Evolutionary conservation across 2,329 filamentous ascomycete genomes (phyloP).

Genomic region (Rhinocladiella mackenziei): DNA sequence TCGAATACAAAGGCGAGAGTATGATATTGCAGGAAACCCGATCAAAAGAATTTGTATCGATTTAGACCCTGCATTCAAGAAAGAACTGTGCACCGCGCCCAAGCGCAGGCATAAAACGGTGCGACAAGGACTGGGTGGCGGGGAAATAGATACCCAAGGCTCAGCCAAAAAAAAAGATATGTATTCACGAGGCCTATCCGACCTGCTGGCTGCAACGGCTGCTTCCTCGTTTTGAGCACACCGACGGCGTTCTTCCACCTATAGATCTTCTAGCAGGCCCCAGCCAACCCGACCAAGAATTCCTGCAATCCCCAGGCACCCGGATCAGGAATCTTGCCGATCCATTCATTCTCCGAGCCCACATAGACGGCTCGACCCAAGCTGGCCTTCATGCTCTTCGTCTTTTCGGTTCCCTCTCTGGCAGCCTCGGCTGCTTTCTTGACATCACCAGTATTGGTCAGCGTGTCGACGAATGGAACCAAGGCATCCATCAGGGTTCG

Average conservation of each 20-base stretch:
- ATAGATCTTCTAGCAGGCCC: conserved; percentile 37
- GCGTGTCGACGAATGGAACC: conserved; percentile 74
- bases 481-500: conserved; percentile 87
- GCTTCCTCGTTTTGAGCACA: conserved; percentile 2
- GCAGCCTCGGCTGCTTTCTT: conserved; percentile 72
- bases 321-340: conserved; percentile 71
- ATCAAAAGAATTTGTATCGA: too few species aligned
- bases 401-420: conserved; percentile 70
- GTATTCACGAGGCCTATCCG: too few species aligned
- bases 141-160: too few species aligned
- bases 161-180: too few species aligned
- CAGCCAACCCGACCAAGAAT: conserved; percentile 75
- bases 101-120: too few species aligned
- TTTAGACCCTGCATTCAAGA: too few species aligned
- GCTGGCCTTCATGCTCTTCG: conserved; percentile 88
- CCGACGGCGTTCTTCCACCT: too few species aligned
- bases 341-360: conserved; percentile 59
- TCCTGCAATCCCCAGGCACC: conserved; percentile 74
- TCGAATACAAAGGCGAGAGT: too few species aligned
- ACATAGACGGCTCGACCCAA: conserved; percentile 81
- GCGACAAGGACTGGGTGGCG: too few species aligned
- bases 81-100: too few species aligned
- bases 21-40: too few species aligned
- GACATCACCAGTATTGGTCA: conserved; percentile 63
- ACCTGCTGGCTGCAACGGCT: too few species aligned